phyloP scores from a whole-genome alignment of 2,329 filamentous ascomycete genomes.

The Claviceps paspali region DNA sequence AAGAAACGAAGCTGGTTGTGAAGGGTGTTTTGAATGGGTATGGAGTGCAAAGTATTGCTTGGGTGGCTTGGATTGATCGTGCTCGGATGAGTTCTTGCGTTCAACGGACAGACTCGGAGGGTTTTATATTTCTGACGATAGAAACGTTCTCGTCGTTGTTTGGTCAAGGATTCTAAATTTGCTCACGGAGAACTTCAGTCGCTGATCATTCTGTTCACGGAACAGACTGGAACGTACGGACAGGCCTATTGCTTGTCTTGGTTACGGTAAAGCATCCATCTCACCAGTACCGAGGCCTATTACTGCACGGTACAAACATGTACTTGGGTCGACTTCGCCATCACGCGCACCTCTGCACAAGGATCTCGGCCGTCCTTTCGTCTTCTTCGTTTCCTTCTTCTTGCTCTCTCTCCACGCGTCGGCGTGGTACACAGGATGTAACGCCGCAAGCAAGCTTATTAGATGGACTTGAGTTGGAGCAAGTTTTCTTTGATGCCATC shows the following conservation, averaged over 20 bases:
- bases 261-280: too few relatives aligned
- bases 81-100: too few relatives aligned
- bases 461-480: too few relatives aligned
- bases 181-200: not conserved
- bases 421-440: not conserved
- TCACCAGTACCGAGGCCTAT: not conserved
- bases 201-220: not conserved
- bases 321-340: not conserved
- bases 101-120: not conserved
- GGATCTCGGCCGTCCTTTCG: not conserved
- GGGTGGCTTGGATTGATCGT: too few relatives aligned
- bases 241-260: too few relatives aligned
- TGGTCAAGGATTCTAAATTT: not conserved
- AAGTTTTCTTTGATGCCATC: too few relatives aligned
- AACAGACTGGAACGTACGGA: not conserved
- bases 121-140: too few relatives aligned
- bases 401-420: not conserved
- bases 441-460: constrained; percentile 5
- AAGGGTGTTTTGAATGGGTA: too few relatives aligned
- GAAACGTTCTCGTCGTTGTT: too few relatives aligned
- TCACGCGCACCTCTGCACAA: not conserved
- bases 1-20: too few relatives aligned
- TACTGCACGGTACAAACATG: not conserved
- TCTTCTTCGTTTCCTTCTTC: not conserved
- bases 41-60: too few relatives aligned